phyloP scores from a whole-genome alignment of 2,329 filamentous ascomycete genomes.

The Anthostomella pinea region DNA sequence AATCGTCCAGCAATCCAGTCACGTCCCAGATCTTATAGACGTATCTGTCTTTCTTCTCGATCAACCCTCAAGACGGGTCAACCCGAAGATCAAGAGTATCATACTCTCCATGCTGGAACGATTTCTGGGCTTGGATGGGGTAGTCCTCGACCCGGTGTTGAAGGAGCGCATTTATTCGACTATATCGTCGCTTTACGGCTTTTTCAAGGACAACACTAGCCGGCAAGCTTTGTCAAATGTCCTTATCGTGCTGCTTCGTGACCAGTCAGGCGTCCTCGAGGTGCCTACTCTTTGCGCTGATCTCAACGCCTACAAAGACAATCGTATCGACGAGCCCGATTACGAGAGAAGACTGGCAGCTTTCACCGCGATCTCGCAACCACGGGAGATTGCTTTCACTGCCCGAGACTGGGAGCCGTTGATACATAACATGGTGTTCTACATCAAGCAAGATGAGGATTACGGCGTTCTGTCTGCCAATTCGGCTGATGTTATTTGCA shows the following conservation, averaged over 20 bases:
- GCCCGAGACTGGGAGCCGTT: slow-evolving; percentile 81
- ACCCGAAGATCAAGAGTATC: slow-evolving; percentile 76
- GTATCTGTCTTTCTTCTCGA: slow-evolving; percentile 79
- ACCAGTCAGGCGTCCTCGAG: slow-evolving; percentile 57
- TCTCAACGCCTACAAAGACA: slow-evolving; percentile 74
- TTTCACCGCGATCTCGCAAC: slow-evolving; percentile 68
- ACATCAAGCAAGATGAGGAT: slow-evolving; percentile 82
- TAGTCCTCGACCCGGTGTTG: slow-evolving; percentile 54
- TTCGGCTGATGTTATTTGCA: slow-evolving; percentile 75
- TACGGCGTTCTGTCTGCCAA: slow-evolving; percentile 78
- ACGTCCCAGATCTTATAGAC: slow-evolving; percentile 74
- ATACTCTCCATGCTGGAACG: slow-evolving; percentile 77
- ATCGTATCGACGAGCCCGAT: slow-evolving; percentile 79
- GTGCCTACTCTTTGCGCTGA: slow-evolving; percentile 70
- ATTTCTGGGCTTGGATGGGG: slow-evolving; percentile 67
- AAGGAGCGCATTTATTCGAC: slow-evolving; percentile 68
- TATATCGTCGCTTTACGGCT: slow-evolving; percentile 79
- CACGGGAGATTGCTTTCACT: slow-evolving; percentile 57
- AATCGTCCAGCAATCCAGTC: slow-evolving; percentile 63
- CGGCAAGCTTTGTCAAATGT: slow-evolving; percentile 72
- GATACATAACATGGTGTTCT: slow-evolving; percentile 85
- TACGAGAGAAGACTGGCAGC: slow-evolving; percentile 78
- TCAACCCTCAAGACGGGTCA: slow-evolving; percentile 81
- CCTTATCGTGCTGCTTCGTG: slow-evolving; percentile 65
- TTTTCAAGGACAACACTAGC: slow-evolving; percentile 80